Base-by-base conservation (phyloP, 2,329 filamentous ascomycete species). In the Aureobasidium pullulans region DNA sequence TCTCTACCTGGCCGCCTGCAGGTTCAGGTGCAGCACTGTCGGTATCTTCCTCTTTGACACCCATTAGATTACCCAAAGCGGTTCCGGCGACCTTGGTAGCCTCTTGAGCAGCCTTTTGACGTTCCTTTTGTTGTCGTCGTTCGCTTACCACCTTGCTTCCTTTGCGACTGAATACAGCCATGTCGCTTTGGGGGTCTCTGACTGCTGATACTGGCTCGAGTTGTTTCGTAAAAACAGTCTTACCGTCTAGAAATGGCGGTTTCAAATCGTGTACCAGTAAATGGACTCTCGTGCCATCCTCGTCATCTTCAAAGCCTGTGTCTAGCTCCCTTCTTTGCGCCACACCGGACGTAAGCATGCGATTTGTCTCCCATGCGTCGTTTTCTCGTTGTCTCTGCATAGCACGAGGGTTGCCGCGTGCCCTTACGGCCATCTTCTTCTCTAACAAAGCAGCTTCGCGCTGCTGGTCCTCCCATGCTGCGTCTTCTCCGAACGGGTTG, bases 351-450 rank as follows among this genome's bases (percentile, higher is more conserved):
- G 92, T 94, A 62, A 99, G 81, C 94, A 99, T 97, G 61, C 94
- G 89, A 72, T 99, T 99, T 15, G 93, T 94, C 74, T 99, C 95
- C 94, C 94, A 99, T 0, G 92, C 93, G 74, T 99, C 94, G 44
- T 94, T 91, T 70, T 99, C 94, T 70, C 89, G 91, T 72, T 96
- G 90, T 67, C 92, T 89, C 73, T 96, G 90, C 60, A 90, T 81
- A 62, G 87, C 86, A 53, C 89, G 82, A 46, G 88, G 88, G 69
- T 84, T 90, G 11, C 71, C 65, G 29, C 65, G 62, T 3, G 61
- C 62, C 9, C 70, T 60, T 13, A 67, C 67, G 1, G 70, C 69
- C 71, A 88, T 81, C 77, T 94, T 94, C 79, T 90, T 94, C 73
- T 95, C 89, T 8, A 85, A 80, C 71, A 91, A 75, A 13, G 85